Percentiles rank a stretch among this genome's conserved stretches.
Evolutionary conservation across 169 alveolate species (phyloP).

Genomic region (Fabrea salina): DNA sequence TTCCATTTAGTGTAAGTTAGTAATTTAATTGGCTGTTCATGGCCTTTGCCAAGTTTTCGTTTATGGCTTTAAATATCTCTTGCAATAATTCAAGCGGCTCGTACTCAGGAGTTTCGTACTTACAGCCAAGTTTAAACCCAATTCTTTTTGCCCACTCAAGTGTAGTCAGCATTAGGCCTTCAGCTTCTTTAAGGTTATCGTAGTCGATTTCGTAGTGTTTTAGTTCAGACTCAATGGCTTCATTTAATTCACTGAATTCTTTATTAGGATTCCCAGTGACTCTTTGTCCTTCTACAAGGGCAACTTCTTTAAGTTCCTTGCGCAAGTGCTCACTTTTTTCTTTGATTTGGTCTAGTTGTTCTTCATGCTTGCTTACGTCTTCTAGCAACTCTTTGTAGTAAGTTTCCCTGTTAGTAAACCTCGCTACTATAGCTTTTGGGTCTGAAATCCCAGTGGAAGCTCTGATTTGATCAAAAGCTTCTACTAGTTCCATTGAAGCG

Average conservation of each 20-base stretch:
- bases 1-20: no score
- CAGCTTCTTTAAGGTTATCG: not conserved
- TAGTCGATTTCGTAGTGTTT: not conserved
- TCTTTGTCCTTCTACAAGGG: not conserved
- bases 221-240: not conserved
- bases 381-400: conserved; percentile 36
- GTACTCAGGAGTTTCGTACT: not conserved
- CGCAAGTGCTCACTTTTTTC: conserved; percentile 37
- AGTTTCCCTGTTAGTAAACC: conserved; percentile 38
- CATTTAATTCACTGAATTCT: not conserved
- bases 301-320: conserved; percentile 36
- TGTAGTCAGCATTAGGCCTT: not conserved
- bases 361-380: conserved; percentile 36
- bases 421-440: conserved; percentile 43
- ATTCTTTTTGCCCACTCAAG: not conserved
- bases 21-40: no score
- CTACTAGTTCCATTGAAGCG: conserved; percentile 28
- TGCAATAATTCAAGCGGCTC: not conserved
- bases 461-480: conserved; percentile 41
- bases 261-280: not conserved
- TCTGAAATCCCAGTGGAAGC: conserved; percentile 43
- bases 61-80: no score
- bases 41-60: no score
- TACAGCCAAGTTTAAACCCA: not conserved
- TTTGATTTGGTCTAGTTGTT: conserved; percentile 32